Evolutionary conservation across 169 alveolate species (phyloP), one percentile per base, ranked within the genome.

Genomic region (Blepharisma undulans): DNA sequence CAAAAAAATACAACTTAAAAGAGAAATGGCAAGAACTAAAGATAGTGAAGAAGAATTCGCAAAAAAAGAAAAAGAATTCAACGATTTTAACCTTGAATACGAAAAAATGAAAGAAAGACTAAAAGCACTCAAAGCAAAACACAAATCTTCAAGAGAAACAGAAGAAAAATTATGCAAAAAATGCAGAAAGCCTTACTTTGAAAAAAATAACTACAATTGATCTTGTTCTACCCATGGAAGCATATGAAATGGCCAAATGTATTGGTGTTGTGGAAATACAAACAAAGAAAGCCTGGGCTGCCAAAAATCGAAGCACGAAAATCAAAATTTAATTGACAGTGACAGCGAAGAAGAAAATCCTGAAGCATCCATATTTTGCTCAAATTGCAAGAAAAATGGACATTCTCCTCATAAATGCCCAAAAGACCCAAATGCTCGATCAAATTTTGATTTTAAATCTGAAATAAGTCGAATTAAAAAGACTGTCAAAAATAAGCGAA

Each of bases 191-290:
- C 95, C 91, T 33, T 94, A 87, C 85, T 76, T 84, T 5, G 97
- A 94, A 72, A 91, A 91, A 7, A 92, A 93, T 27, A 94, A 94
- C 89, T 94, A 91, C 33, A 94, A 94, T 61, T 94, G 97, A 95
- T 92, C 95, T 2, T 94, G 97, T 74, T 32, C 93, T 29, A 91
- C 91, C 16, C 97, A 94, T 72, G n/a, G 71, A 82, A 32, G 92
- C 76, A 77, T 89, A 32, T 89, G 94, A 92, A 25, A 27, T 29
- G 97, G 97, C 1, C 90, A 87, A 34, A 93, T 94, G 94, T 94
- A 94, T 94, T 94, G 95, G 95, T 94, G 97, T 72, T 94, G 97
- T 25, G 97, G 97, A n/a, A 91, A 93, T 29, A 60, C 93, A 14
- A 82, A 79, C 16, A 66, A 78, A 74, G 90, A 92, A 48, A 91